Percentiles rank a stretch among this genome's conserved stretches.
Evolutionary conservation across 805 yeast species (phyloP).

Genomic region (Jamesozyma rosinii): DNA sequence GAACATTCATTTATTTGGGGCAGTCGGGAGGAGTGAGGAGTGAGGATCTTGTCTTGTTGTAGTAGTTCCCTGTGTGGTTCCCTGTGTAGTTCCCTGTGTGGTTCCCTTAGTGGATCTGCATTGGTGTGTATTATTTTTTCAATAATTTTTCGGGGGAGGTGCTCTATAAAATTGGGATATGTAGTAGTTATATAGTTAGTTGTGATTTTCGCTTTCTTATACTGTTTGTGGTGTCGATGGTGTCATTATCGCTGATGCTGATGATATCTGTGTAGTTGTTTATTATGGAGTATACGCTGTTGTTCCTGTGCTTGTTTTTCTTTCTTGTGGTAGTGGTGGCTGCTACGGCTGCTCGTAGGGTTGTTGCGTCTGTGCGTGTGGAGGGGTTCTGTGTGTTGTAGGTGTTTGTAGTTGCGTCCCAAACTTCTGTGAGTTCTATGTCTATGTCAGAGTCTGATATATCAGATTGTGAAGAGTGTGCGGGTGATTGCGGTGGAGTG

Average conservation of each 20-base stretch:
- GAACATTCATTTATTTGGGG: background rate
- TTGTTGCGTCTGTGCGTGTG: background rate
- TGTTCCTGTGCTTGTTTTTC: background rate
- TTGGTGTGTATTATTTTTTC: too few species aligned
- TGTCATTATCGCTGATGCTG: background rate
- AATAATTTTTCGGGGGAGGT: too few species aligned
- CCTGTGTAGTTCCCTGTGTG: too few species aligned
- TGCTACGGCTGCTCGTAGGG: background rate
- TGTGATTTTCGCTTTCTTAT: background rate
- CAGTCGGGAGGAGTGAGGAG: too few species aligned
- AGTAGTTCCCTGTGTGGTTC: too few species aligned
- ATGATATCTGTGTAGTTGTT: background rate
- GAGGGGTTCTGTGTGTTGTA: background rate
- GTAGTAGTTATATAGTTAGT: too few species aligned
- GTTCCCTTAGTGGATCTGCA: too few species aligned
- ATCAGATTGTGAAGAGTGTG: background rate
- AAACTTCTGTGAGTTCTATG: background rate
- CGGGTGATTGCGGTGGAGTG: slow-evolving; percentile 2
- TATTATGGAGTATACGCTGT: background rate
- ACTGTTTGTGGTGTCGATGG: background rate
- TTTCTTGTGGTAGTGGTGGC: background rate
- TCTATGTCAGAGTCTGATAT: background rate
- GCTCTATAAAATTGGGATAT: too few species aligned
- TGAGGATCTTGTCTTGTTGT: too few species aligned
- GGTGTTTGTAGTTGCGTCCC: background rate